Evolutionary conservation across 495 filamentous ascomycete species (phyloP).

Genomic region (Antarctomyces pellizariae): DNA sequence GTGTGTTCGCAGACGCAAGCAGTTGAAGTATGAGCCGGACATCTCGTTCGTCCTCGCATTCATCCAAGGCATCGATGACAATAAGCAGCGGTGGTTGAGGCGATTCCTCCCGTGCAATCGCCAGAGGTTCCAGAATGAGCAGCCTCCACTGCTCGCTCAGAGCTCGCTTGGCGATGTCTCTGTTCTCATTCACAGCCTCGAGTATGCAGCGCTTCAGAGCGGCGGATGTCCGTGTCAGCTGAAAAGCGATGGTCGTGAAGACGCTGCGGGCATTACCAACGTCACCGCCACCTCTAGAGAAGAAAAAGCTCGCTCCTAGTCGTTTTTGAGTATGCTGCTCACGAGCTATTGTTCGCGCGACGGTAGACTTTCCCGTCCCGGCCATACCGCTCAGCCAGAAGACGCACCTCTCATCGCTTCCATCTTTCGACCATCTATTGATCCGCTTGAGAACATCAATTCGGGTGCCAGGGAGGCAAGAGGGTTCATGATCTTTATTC

Average conservation of each 20-base stretch:
- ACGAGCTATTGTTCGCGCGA: slow-evolving; percentile 4
- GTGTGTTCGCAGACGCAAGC: slow-evolving; percentile 5
- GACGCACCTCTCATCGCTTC: slow-evolving; percentile 8
- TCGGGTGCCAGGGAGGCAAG: slow-evolving; percentile 12
- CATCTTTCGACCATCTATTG: slow-evolving; percentile 13
- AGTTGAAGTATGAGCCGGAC: slow-evolving; percentile 9
- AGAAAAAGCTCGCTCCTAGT: slow-evolving; percentile 6
- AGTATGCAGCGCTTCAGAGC: slow-evolving; percentile 1
- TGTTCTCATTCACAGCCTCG: slow-evolving; percentile 6
- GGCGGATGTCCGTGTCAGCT: slow-evolving; percentile 1
- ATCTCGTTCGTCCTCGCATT: slow-evolving; percentile 10
- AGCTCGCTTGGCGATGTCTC: slow-evolving; percentile 5
- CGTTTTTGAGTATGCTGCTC: slow-evolving; percentile 1
- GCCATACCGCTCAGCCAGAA: slow-evolving; percentile 18
- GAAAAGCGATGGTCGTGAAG: slow-evolving; percentile 5
- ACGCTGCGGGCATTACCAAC: slow-evolving; percentile 6
- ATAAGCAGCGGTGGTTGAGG: slow-evolving; percentile 1
- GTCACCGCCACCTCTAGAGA: slow-evolving; percentile 3
- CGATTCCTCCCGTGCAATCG: slow-evolving; percentile 3
- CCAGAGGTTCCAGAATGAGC: slow-evolving; percentile 7
- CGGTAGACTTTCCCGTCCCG: slow-evolving; percentile 6
- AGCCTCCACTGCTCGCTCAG: slow-evolving; percentile 7
- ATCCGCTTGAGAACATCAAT: slow-evolving; percentile 11
- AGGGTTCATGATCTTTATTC: slow-evolving; percentile 9
- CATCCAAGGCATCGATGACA: slow-evolving; percentile 10